Percentiles rank a stretch among this genome's conserved stretches.
Conservation (phyloP, 495 filamentous ascomycete species). For the Achaetomiella virescens region DNA sequence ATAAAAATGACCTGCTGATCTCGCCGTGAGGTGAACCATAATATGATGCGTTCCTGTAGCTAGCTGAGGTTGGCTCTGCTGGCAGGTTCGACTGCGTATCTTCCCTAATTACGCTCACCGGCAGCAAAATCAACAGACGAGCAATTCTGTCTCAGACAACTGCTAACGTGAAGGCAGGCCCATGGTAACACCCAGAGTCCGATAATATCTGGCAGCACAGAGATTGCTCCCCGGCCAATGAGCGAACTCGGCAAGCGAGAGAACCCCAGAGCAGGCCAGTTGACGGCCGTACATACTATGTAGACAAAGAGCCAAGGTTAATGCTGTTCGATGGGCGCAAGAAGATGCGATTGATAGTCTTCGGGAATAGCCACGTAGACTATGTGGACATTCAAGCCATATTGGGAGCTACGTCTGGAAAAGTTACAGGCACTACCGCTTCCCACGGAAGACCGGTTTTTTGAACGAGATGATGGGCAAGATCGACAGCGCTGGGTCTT, state of each 20-base stretch:
- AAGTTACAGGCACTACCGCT: no score
- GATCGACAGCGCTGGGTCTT: no score
- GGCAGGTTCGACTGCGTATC: background rate
- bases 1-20: background rate
- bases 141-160: slow-evolving; percentile 6
- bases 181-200: slow-evolving; percentile 10
- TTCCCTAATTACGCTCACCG: no score
- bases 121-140: background rate
- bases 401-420: no score
- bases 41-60: no score
- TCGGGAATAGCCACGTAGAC: no score
- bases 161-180: background rate
- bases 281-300: background rate
- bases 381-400: no score
- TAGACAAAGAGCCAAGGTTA: background rate
- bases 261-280: background rate
- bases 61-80: background rate
- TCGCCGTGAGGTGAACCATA: no score
- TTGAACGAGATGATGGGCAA: no score
- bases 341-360: no score
- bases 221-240: slow-evolving; percentile 12
- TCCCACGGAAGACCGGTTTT: no score
- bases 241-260: slow-evolving; percentile 15
- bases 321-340: background rate
- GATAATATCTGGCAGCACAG: slow-evolving; percentile 1